These are phyloP conservation scores for Suillus subluteus DNA, from an alignment of 768 basidiomycete genomes.

Conservation along the genomic window DNA sequence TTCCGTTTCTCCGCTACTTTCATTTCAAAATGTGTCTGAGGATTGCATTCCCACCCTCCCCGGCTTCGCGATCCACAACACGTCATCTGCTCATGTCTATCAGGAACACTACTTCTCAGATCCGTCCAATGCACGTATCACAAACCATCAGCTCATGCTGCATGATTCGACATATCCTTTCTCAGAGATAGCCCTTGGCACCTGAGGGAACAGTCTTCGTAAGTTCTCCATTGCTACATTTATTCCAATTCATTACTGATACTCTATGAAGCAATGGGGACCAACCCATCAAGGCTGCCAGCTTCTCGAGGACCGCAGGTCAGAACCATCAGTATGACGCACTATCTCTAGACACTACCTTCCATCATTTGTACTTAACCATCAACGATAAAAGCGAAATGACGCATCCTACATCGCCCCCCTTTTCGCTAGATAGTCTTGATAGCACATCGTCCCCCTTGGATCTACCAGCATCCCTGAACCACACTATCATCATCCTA, in stretches of 20 bases:
- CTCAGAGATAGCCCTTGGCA: background rate
- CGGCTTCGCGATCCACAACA: background rate
- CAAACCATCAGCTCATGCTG: background rate
- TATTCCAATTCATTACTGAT: background rate
- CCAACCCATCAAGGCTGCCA: background rate
- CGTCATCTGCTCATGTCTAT: conserved; percentile 2
- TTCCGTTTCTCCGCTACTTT: conserved; percentile 1
- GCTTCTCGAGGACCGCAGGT: background rate
- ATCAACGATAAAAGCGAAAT: background rate
- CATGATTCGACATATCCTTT: background rate
- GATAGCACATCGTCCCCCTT: background rate
- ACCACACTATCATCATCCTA: background rate
- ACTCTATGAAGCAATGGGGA: background rate
- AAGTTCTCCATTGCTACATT: background rate
- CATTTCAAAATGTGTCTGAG: background rate
- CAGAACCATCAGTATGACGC: background rate
- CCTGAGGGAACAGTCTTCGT: background rate
- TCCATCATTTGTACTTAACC: background rate
- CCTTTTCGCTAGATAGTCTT: background rate
- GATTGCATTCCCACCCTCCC: background rate
- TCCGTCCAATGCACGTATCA: background rate
- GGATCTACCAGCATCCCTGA: background rate
- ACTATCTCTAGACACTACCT: conserved; percentile 1
- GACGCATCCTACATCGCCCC: conserved; percentile 4
- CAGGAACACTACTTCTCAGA: background rate